phyloP scores from a whole-genome alignment of 2,329 filamentous ascomycete species.

The Penicillium polonicum region DNA sequence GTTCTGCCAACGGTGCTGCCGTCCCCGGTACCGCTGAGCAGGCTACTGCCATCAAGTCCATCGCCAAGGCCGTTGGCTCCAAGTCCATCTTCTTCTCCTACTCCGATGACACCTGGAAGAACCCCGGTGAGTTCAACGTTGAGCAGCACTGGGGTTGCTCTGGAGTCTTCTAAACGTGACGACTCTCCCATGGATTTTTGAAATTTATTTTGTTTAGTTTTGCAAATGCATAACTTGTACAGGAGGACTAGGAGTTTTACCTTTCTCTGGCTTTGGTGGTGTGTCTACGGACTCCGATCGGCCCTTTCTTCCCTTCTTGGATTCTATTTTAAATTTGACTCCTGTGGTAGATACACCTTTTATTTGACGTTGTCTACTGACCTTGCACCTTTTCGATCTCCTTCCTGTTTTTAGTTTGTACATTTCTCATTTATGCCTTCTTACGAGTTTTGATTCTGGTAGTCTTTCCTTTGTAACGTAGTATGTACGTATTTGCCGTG shows the following conservation, averaged over 20 bases:
- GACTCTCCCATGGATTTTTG: constrained; percentile 9
- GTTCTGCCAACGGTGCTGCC: constrained; percentile 69
- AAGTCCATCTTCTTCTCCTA: constrained; percentile 79
- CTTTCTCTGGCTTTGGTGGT: constrained; percentile 13
- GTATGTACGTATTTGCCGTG: background rate
- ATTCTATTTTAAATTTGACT: constrained; percentile 28
- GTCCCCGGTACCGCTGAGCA: constrained; percentile 68
- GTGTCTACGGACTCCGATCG: constrained; percentile 1
- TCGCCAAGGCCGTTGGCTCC: constrained; percentile 64
- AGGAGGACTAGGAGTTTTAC: constrained; percentile 26
- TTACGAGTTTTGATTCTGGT: constrained; percentile 11
- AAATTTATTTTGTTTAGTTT: constrained; percentile 21
- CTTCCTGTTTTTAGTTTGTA: constrained; percentile 26
- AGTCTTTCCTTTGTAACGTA: background rate
- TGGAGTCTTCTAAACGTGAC: constrained; percentile 47
- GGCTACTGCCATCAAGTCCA: constrained; percentile 67
- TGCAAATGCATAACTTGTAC: constrained; percentile 26
- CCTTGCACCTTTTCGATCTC: constrained; percentile 24
- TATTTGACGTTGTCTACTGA: constrained; percentile 33
- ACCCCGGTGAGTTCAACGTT: constrained; percentile 63
- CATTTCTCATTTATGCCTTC: constrained; percentile 25
- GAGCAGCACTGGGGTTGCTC: constrained; percentile 79
- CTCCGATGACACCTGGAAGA: constrained; percentile 80
- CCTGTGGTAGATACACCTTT: constrained; percentile 32
- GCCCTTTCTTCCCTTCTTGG: constrained; percentile 17